Evolutionary conservation across 768 basidiomycete species (phyloP).

Genomic region (Lactifluus pinguis): DNA sequence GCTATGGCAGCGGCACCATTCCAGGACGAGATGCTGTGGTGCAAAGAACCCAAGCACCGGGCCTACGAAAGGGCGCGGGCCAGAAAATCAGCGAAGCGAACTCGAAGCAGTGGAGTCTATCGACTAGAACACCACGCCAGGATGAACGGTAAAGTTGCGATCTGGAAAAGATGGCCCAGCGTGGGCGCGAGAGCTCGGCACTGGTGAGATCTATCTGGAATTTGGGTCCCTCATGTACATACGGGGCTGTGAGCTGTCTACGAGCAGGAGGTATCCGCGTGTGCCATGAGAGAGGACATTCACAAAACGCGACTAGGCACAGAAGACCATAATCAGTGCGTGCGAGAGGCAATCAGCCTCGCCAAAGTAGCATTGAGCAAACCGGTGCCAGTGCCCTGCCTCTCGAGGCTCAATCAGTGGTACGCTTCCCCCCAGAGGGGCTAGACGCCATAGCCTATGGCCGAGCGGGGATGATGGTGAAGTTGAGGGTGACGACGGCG

Average conservation of each 20-base stretch:
- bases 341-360: no score
- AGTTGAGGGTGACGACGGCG: no score
- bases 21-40: conserved; percentile 53
- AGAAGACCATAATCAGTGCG: no score
- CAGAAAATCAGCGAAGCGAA: not conserved
- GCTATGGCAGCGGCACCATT: conserved; percentile 62
- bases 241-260: conserved; percentile 47
- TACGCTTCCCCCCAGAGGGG: no score
- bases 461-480: no score
- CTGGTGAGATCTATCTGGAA: conserved; percentile 69
- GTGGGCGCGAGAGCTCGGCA: conserved; percentile 41
- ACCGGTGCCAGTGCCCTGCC: no score
- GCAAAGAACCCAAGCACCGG: conserved; percentile 54
- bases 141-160: conserved; percentile 58
- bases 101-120: not conserved
- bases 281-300: conserved; percentile 66
- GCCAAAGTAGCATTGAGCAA: no score
- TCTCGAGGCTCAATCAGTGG: no score
- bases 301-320: conserved; percentile 59
- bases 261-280: conserved; percentile 44
- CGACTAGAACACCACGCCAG: conserved; percentile 60
- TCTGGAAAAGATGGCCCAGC: conserved; percentile 27
- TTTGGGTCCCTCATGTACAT: conserved; percentile 49
- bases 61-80: conserved; percentile 35
- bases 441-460: no score